phyloP scores from a whole-genome alignment of 2,329 filamentous ascomycete genomes.

The Paecilomyces dactylethromorphus region DNA sequence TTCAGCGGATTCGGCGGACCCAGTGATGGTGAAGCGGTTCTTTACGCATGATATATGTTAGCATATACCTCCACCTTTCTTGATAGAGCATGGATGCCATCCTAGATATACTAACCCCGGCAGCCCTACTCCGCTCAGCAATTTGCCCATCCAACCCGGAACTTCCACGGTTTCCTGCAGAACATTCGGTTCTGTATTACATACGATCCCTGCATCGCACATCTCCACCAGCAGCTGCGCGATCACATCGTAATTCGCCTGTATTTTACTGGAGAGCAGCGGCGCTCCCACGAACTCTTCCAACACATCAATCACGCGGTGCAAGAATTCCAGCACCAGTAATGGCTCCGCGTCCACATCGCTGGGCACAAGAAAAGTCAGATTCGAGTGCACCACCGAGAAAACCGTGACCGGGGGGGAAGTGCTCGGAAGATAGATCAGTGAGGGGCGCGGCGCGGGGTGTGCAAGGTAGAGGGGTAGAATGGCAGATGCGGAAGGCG shows the following conservation, averaged over 20 bases:
- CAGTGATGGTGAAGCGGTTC: constrained; percentile 35
- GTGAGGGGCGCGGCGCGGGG: constrained; percentile 70
- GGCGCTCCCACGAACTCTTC: constrained; percentile 92
- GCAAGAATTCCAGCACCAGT: constrained; percentile 86
- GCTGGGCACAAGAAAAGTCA: constrained; percentile 79
- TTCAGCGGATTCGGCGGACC: constrained; percentile 34
- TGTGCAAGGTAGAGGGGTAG: constrained; percentile 84
- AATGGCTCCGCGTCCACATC: constrained; percentile 83
- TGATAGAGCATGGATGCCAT: neutral
- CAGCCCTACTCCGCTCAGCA: constrained; percentile 79
- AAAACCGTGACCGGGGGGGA: constrained; percentile 84
- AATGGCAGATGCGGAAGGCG: constrained; percentile 67
- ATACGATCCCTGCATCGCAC: constrained; percentile 87
- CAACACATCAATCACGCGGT: constrained; percentile 83
- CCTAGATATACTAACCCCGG: constrained; percentile 53
- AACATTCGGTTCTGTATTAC: constrained; percentile 88
- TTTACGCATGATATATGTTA: constrained; percentile 4
- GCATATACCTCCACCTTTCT: neutral
- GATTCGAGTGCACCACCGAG: constrained; percentile 76
- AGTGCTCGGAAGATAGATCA: constrained; percentile 76
- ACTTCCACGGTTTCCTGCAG: constrained; percentile 87
- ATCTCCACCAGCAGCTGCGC: constrained; percentile 91
- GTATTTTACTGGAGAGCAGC: constrained; percentile 76
- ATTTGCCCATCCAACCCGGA: constrained; percentile 80
- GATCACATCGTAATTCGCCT: constrained; percentile 85